Base-by-base conservation (phyloP, 1,139 yeast genomes). In the Blastobotrys niveus region DNA sequence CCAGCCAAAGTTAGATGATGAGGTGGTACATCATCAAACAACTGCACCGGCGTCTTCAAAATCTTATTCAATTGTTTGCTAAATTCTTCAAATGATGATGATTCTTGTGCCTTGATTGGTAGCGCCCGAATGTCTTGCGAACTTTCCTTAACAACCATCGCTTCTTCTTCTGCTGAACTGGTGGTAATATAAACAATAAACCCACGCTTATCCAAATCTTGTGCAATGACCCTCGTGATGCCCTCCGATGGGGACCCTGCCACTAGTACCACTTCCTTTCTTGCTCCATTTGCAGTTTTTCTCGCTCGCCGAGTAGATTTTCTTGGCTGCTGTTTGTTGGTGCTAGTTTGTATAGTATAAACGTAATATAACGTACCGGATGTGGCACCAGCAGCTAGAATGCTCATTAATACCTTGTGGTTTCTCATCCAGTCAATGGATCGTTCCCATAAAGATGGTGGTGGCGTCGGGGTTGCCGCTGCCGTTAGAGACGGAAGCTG, bases 221-320 rank as follows among this genome's bases (percentile, higher is more conserved):
- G 71, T 0, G 88, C 86, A 30, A 86, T 68, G 40, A 80, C 68
- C 47, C 87, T 69, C 0, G 87, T 79, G 50, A 85, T 65, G 0
- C 89, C 88, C 51, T 84, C 93, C 0, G 79, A 73, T 1, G 91
- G 89, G 1, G 89, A 81, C 1, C 94, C 94, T 2, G 85, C 73
- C 5, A 86, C 67, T 26, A 86, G 67, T 0, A 85, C 77, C 5
- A 83, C 91, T 54, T 85, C 93, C 47, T 74, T 73, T 37, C 95
- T 66, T 2, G 86, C 85, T 0, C 93, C 94, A 52, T 80, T 80
- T 8, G 74, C 55, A 29, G 85, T 68, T 48, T 79, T 73, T 3
- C 73, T 71, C 0, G 88, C 94, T 49, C 81, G 66, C 54, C 94
- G 68, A 38, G 59, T 57, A 36, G 51, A 42, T 37, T 44, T 34